Evolutionary conservation across 2,329 filamentous ascomycete genomes (phyloP), one percentile per base, ranked within the genome.

Genomic region (Alternaria postmessia): DNA sequence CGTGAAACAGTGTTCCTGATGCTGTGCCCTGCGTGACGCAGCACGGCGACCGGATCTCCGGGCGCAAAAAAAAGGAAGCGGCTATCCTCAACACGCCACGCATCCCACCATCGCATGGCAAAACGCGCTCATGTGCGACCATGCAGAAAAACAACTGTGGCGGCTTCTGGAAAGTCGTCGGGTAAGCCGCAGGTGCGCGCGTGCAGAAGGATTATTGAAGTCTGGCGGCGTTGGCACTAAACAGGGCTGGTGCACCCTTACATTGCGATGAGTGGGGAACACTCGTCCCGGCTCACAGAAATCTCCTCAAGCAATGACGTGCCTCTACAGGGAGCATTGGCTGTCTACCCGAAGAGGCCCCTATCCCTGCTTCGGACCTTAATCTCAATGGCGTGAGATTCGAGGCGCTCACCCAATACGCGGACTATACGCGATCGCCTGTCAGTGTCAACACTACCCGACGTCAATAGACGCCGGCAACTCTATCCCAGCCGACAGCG

Each of bases 251-350:
- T 43, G 51, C 60, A 51, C 41, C 44, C 55, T 54, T 56, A 56
- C 34, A 52, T 57, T 60, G 61, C 56, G 26, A 26, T 18, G 42
- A 52, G 57, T 63, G 58, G 61, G 59, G 64, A 61, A 65, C 57
- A 54, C 54, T 59, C 64, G 54, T 63, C 63, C 66, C 61, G 57
- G 42, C 48, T 56, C 48, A 22, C 48, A 68, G 14, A 71, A 72
- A 67, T 73, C 69, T 70, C 70, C 70, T 68, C 66, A 53, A 57
- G 49, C 51, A 54, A 73, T 73, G 69, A 72, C 68, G 68, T 73
- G 69, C 70, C 66, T 70, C 59, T 62, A 61, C 65, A 38, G 6
- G n/a, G 30, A 26, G 22, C 34, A 18, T 18, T 30, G 59, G 66
- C 68, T 68, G 65, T 64, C 62, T 61, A 55, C 53, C 51, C 53